phyloP scores from a whole-genome alignment of 176 grass and related monocot species.

The Ampelocalamus luodianensis region DNA sequence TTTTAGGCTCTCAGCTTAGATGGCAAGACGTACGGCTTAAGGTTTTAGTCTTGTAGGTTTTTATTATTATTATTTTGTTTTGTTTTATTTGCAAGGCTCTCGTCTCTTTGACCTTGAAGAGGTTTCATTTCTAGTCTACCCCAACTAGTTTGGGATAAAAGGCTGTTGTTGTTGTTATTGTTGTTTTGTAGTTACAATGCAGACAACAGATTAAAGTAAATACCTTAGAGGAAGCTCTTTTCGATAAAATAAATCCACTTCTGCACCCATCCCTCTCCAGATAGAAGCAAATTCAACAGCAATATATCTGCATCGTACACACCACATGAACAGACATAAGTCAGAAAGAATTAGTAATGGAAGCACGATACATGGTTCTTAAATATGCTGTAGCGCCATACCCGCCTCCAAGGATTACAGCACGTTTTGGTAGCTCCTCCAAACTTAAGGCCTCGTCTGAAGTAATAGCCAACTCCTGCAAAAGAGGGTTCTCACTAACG shows the following conservation, averaged over 20 bases:
- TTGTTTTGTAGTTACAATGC: not conserved
- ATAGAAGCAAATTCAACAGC: conserved; percentile 99
- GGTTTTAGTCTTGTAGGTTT: no score
- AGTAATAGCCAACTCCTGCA: conserved; percentile 93
- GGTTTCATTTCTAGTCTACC: no score
- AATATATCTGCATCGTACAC: conserved; percentile 67
- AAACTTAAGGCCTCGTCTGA: conserved; percentile 98
- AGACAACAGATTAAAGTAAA: conserved; percentile 11
- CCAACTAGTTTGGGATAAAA: no score
- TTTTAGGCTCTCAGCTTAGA: no score
- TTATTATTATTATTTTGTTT: no score
- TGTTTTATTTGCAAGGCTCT: no score
- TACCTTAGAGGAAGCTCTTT: conserved; percentile 93
- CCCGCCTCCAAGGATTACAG: conserved; percentile 90
- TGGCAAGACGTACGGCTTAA: no score
- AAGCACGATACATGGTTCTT: not conserved
- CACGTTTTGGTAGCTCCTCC: conserved; percentile 87
- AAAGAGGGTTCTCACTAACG: not conserved
- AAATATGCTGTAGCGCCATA: conserved; percentile 39
- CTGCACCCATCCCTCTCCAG: conserved; percentile 87
- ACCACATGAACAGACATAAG: conserved; percentile 22
- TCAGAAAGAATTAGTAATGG: not conserved
- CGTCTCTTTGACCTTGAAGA: no score
- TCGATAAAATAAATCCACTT: conserved; percentile 89
- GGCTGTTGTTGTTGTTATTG: no score